Evolutionary conservation across 1,284 basidiomycete species (phyloP), one percentile per base, ranked within the genome.

Genomic region (Pterulicium gracile): DNA sequence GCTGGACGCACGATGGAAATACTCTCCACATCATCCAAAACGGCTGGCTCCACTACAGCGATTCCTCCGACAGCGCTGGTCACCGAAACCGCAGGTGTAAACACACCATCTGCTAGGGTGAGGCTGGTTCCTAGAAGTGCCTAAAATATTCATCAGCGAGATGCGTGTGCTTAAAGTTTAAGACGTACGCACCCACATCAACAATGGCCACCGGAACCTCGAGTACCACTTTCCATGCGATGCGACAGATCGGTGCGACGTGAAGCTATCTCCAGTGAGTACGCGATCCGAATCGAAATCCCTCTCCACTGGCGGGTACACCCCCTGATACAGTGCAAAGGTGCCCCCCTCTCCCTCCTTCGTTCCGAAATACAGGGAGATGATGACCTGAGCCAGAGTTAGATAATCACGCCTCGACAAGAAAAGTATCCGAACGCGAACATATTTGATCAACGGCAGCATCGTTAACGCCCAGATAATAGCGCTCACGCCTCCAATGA

Each of bases 21-120:
- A 1, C 70, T 65, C 14, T 69, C 65, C 39, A 82, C 66, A 40
- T 75, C 62, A 10, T 60, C 54, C 1, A 54, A 49, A 7, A 81
- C 67, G 1, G 62, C 62, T 0, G 73, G 67, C 48, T 73, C 72
- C 3, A 77, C 77, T 14, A 83, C 72, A 1, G 69, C 76, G 46
- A 85, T 78, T 14, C 81, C 82, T 14, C 66, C 72, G 1, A 84
- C 79, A 3, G 81, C 81, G 46, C 73, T 77, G 0, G 77, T 78
- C 14, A 86, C 76, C 0, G 77, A 81, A 2, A 85, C 79, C 2
- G 81, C 79, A 12, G 79, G 79, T 1, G 77, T 79, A 32, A 77
- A 68, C 15, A 79, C 61, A 32, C 80, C 79, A 51, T 81, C 79
- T 0, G 77, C 72, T 61, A 83, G 69, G 0, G 79, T 80, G 39